phyloP scores from a whole-genome alignment of 257 asterid species.

The Gentiana macrophylla region DNA sequence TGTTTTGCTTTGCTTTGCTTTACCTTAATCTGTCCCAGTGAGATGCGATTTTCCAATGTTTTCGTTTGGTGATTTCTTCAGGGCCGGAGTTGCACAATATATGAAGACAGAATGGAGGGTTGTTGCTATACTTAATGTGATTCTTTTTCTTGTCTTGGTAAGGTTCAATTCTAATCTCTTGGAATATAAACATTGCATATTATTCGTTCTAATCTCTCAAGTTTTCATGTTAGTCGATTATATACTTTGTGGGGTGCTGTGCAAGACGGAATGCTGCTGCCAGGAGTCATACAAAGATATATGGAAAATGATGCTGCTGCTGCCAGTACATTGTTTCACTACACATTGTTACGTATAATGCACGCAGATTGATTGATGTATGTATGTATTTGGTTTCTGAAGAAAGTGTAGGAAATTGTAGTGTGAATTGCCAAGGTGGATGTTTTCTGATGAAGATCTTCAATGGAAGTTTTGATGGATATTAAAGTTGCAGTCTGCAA shows the following conservation, averaged over 20 bases:
- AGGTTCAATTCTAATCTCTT: background rate
- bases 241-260: constrained; percentile 87
- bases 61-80: constrained; percentile 14
- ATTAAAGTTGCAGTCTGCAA: too few relatives aligned
- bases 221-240: constrained; percentile 36
- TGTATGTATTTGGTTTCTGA: too few relatives aligned
- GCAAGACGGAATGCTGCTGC: constrained; percentile 91
- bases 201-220: background rate
- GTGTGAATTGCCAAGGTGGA: too few relatives aligned
- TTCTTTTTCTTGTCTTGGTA: constrained; percentile 80
- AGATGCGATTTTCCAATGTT: background rate
- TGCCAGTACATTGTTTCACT: too few relatives aligned
- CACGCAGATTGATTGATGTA: too few relatives aligned
- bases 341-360: too few relatives aligned
- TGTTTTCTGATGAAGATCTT: too few relatives aligned
- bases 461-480: too few relatives aligned
- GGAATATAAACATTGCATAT: background rate
- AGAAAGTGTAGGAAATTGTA: too few relatives aligned
- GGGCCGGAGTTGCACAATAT: constrained; percentile 97
- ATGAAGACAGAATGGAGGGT: constrained; percentile 96
- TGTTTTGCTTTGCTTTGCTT: constrained; percentile 5
- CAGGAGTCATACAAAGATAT: constrained; percentile 36
- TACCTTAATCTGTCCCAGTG: background rate
- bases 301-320: constrained; percentile 2
- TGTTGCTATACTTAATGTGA: constrained; percentile 72